Conservation (phyloP, 2,329 filamentous ascomycete species). For the Calonectria multiphialidica region DNA sequence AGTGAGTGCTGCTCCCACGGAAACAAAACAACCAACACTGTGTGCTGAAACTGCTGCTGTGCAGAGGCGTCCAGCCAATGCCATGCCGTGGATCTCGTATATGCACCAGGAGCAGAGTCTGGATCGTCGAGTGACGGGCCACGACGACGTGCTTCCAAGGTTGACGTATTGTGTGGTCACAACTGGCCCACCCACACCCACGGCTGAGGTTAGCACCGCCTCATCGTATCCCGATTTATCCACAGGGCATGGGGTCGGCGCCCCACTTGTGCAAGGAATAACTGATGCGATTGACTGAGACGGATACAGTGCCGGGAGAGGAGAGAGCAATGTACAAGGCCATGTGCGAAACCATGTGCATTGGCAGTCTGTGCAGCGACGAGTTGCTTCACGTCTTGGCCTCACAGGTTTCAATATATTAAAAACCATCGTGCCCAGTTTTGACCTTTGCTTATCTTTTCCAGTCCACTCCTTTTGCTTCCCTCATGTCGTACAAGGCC, state of each 20-base stretch:
- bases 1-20: not conserved
- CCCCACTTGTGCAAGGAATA: not conserved
- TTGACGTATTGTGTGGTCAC: slow-evolving; percentile 16
- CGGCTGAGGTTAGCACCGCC: not conserved
- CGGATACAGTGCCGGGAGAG: not conserved
- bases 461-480: not conserved
- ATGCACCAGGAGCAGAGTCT: not conserved
- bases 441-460: not conserved
- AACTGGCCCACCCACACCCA: slow-evolving; percentile 4
- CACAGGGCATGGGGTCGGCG: not conserved
- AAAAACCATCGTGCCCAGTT: not conserved
- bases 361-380: not conserved
- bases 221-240: slow-evolving; percentile 27
- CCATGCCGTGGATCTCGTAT: slow-evolving; percentile 11
- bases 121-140: not conserved
- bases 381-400: not conserved
- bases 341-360: not conserved
- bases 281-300: not conserved
- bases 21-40: no score
- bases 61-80: not conserved
- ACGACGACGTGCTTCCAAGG: slow-evolving; percentile 5
- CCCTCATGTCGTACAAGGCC: not conserved
- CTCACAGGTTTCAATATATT: not conserved
- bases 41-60: not conserved
- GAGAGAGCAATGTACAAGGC: not conserved